Percentiles rank a stretch among this genome's conserved stretches.
Conservation (phyloP, 2,329 filamentous ascomycete species). For the Aspergillus sergii region DNA sequence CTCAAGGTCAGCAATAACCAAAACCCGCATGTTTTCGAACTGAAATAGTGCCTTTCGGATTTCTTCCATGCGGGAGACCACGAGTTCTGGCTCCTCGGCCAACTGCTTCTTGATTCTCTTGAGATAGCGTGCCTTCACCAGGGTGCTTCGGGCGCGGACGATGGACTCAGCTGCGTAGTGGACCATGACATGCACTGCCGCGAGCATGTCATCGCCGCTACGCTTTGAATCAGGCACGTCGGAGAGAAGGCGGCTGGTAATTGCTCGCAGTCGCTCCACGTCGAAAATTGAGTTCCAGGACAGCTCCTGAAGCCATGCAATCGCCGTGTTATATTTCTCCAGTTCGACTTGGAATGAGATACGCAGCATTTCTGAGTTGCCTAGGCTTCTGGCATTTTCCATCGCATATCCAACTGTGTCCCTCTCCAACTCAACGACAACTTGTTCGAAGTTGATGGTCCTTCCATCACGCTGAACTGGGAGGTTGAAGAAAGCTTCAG, state of each 20-base stretch:
- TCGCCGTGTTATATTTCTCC: slow-evolving; percentile 79
- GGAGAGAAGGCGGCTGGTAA: slow-evolving; percentile 78
- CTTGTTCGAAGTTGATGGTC: slow-evolving; percentile 82
- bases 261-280: slow-evolving; percentile 62
- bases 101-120: slow-evolving; percentile 82
- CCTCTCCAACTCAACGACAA: slow-evolving; percentile 86
- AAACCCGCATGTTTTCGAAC: slow-evolving; percentile 80
- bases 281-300: slow-evolving; percentile 92
- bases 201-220: slow-evolving; percentile 68
- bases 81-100: slow-evolving; percentile 71
- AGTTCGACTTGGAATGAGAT: slow-evolving; percentile 85
- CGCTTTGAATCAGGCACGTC: slow-evolving; percentile 93
- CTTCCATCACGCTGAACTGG: slow-evolving; percentile 78
- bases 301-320: slow-evolving; percentile 82
- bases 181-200: slow-evolving; percentile 70
- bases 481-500: slow-evolving; percentile 91
- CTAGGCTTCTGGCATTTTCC: slow-evolving; percentile 66
- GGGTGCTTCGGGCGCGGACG: slow-evolving; percentile 73
- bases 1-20: slow-evolving; percentile 79
- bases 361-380: slow-evolving; percentile 78
- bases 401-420: slow-evolving; percentile 86
- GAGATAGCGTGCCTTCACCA: slow-evolving; percentile 86
- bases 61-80: slow-evolving; percentile 76
- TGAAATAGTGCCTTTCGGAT: slow-evolving; percentile 76
- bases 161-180: slow-evolving; percentile 78